These are phyloP conservation scores for Hydnomerulius pinastri DNA, from an alignment of 768 basidiomycete genomes.

Conservation along the genomic window DNA sequence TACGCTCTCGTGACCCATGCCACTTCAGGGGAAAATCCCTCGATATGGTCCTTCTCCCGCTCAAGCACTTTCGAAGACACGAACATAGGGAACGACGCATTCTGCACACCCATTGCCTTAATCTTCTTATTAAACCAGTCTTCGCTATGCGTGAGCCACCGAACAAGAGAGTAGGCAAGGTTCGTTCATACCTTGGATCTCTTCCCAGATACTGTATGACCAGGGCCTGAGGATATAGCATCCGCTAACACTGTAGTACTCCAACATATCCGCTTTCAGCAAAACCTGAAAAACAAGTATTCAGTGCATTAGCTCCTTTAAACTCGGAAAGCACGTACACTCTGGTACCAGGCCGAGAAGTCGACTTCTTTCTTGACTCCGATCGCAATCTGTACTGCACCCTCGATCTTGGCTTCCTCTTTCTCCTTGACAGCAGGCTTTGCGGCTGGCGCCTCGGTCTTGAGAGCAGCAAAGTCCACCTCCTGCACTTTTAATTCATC, in stretches of 20 bases:
- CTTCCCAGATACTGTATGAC: slow-evolving; percentile 97
- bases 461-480: slow-evolving; percentile 70
- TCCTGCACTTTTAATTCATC: slow-evolving; percentile 64
- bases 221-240: slow-evolving; percentile 99
- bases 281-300: slow-evolving; percentile 64
- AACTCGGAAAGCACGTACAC: slow-evolving; percentile 47
- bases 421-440: slow-evolving; percentile 54
- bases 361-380: slow-evolving; percentile 96
- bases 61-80: slow-evolving; percentile 91
- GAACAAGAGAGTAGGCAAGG: not conserved
- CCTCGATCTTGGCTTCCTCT: slow-evolving; percentile 81
- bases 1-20: slow-evolving; percentile 99
- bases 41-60: slow-evolving; percentile 97
- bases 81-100: slow-evolving; percentile 99
- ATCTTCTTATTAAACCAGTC: slow-evolving; percentile 94
- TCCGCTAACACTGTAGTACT: slow-evolving; percentile 98
- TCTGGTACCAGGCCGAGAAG: slow-evolving; percentile 93
- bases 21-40: slow-evolving; percentile 98
- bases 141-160: slow-evolving; percentile 30
- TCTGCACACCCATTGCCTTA: slow-evolving; percentile 93
- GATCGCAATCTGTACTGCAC: slow-evolving; percentile 89
- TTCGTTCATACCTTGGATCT: slow-evolving; percentile 72
- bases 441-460: slow-evolving; percentile 42
- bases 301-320: slow-evolving; percentile 6
- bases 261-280: slow-evolving; percentile 97